Percentiles rank a stretch among this genome's conserved stretches.
phyloP scores from a whole-genome alignment of 768 basidiomycete species.

The Gelatoporia subvermispora region DNA sequence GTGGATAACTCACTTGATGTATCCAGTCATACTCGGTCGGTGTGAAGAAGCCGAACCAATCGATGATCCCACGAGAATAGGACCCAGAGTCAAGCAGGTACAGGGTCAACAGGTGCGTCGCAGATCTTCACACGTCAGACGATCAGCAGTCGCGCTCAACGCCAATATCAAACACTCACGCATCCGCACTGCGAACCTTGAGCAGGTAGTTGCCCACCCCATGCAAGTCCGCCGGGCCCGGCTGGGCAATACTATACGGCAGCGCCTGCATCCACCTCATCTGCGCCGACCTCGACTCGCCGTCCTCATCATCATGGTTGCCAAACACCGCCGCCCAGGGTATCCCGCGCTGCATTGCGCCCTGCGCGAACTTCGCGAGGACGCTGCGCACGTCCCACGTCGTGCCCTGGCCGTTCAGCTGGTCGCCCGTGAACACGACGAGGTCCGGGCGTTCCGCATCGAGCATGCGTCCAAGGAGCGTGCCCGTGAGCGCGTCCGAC shows the following conservation, averaged over 20 bases:
- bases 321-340: constrained; percentile 94
- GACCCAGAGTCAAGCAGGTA: constrained; percentile 90
- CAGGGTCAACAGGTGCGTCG: constrained; percentile 81
- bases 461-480: constrained; percentile 65
- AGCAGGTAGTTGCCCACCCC: constrained; percentile 91
- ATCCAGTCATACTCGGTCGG: constrained; percentile 85
- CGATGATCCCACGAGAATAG: constrained; percentile 56
- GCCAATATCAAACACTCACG: constrained; percentile 60
- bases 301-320: constrained; percentile 86
- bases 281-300: constrained; percentile 57
- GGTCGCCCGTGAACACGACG: constrained; percentile 90
- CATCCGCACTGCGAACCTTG: constrained; percentile 78
- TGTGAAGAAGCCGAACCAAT: constrained; percentile 61
- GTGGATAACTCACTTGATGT: constrained; percentile 40
- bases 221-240: constrained; percentile 79
- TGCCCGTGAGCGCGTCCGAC: constrained; percentile 78
- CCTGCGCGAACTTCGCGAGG: constrained; percentile 80
- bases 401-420: constrained; percentile 87
- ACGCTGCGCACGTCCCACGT: constrained; percentile 88
- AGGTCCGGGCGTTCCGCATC: constrained; percentile 85
- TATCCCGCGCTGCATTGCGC: constrained; percentile 68
- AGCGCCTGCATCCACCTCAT: constrained; percentile 66
- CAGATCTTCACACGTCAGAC: constrained; percentile 50
- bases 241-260: constrained; percentile 80
- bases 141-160: not conserved